Conservation (phyloP, 2,329 filamentous ascomycete species). For the Curvularia hawaiiensis region DNA sequence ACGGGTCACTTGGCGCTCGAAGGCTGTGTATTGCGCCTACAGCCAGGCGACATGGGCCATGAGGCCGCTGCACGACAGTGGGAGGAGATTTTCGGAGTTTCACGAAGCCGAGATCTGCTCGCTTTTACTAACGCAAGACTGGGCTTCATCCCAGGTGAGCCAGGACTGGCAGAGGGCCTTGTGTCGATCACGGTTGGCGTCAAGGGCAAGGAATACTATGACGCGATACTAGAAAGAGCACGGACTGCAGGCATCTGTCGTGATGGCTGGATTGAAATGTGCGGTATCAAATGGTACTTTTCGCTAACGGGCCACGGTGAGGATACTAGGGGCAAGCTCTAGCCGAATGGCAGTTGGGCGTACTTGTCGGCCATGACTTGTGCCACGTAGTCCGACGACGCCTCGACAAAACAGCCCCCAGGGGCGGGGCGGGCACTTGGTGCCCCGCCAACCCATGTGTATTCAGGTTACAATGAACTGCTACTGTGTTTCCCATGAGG, state of each 20-base stretch:
- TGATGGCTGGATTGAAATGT: constrained; percentile 46
- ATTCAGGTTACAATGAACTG: not conserved
- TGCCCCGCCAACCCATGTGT: not conserved
- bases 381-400: constrained; percentile 3
- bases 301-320: constrained; percentile 26
- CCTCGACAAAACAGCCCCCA: not conserved
- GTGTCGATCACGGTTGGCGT: constrained; percentile 49
- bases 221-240: constrained; percentile 42
- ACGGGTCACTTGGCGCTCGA: constrained; percentile 44
- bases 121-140: constrained; percentile 45
- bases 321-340: constrained; percentile 31
- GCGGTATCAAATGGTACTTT: constrained; percentile 48
- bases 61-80: constrained; percentile 48
- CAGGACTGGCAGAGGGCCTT: constrained; percentile 45
- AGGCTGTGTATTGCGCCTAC: constrained; percentile 45
- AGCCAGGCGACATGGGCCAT: constrained; percentile 44
- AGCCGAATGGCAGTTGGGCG: not conserved
- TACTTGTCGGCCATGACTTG: not conserved
- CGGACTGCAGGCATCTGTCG: constrained; percentile 37
- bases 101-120: constrained; percentile 49
- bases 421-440: not conserved
- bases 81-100: constrained; percentile 49
- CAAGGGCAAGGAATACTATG: constrained; percentile 38
- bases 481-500: not conserved
- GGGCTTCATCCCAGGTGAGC: constrained; percentile 43